These are phyloP conservation scores for Aegilops umbellulata DNA, from an alignment of 176 grass and related monocot species.

Conservation along the genomic window DNA sequence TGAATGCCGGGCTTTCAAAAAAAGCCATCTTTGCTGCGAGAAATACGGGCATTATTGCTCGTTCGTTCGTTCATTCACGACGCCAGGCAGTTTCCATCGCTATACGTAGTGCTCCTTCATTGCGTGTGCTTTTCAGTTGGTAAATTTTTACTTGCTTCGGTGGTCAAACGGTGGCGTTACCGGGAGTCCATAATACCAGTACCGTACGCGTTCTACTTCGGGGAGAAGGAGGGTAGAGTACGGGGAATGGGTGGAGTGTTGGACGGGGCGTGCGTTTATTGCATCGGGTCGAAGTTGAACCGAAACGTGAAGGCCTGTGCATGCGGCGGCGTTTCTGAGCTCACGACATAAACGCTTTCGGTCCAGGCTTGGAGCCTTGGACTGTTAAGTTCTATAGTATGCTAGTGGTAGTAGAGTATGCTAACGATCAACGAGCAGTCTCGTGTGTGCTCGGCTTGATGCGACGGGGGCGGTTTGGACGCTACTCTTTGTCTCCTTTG, in stretches of 20 bases:
- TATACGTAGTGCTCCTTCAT: too few relatives aligned
- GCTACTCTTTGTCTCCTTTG: slow-evolving; percentile 7
- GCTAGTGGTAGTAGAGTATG: neutral
- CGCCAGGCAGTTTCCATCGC: slow-evolving; percentile 12
- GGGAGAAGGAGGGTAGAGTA: neutral
- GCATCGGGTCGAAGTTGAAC: neutral
- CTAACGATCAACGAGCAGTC: neutral
- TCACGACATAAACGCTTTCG: neutral
- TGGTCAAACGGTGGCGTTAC: too few relatives aligned
- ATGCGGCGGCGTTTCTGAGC: neutral
- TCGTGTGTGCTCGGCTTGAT: neutral
- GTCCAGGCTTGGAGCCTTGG: neutral
- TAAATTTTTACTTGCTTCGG: neutral
- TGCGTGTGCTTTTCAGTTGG: too few relatives aligned
- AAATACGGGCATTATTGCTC: slow-evolving; percentile 23
- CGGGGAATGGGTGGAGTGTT: neutral
- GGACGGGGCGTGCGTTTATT: neutral
- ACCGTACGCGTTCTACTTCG: neutral
- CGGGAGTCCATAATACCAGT: neutral
- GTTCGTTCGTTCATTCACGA: neutral
- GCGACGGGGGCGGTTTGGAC: slow-evolving; percentile 10
- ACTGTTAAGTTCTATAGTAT: neutral
- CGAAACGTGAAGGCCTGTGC: neutral
- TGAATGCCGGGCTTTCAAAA: neutral
- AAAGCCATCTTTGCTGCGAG: slow-evolving; percentile 17